phyloP scores from a whole-genome alignment of 169 alveolate species.

The Blepharisma undulans region DNA sequence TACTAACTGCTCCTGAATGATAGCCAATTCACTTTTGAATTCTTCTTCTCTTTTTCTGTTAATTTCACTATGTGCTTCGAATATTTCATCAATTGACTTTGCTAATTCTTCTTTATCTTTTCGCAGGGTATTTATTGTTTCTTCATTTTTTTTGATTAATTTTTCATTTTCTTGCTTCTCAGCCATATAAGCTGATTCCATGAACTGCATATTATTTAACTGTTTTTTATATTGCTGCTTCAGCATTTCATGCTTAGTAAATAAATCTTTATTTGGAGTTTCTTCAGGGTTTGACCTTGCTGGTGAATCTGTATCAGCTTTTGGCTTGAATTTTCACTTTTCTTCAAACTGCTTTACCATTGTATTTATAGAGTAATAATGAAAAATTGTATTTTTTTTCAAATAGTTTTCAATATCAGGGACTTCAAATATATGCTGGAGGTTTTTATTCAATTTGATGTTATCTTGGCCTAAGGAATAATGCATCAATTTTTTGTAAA shows the following conservation, averaged over 20 bases:
- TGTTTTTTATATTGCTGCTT: background rate
- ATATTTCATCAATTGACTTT: background rate
- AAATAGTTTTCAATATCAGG: background rate
- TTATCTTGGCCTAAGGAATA: background rate
- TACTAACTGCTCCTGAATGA: background rate
- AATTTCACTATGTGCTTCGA: background rate
- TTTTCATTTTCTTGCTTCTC: background rate
- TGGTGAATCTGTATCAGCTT: background rate
- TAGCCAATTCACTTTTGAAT: background rate
- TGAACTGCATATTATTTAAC: background rate
- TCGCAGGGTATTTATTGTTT: background rate
- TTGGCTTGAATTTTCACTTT: background rate
- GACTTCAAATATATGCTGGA: background rate
- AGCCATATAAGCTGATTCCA: background rate
- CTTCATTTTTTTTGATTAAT: background rate
- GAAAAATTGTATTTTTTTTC: background rate
- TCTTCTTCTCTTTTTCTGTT: background rate
- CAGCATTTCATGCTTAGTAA: background rate
- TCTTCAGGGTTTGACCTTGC: background rate
- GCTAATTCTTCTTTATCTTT: background rate
- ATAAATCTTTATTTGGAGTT: background rate
- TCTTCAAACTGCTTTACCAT: background rate
- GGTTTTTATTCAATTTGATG: background rate
- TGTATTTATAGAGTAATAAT: background rate
- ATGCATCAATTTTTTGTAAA: background rate